Evolutionary conservation across 495 filamentous ascomycete species (phyloP).

Genomic region (Talaromyces thailandensis): DNA sequence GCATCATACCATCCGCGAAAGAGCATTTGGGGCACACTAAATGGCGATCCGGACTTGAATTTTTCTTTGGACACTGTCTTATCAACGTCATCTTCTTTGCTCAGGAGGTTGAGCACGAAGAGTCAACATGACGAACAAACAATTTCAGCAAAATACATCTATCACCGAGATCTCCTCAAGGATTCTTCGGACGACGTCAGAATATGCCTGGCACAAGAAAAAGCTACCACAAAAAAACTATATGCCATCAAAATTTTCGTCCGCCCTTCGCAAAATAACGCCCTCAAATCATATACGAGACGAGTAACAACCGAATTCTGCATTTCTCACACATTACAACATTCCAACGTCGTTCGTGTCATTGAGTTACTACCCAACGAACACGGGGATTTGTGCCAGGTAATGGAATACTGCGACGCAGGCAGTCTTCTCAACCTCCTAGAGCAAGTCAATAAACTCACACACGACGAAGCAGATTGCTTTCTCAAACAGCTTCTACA

Average conservation of each 20-base stretch:
- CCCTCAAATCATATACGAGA: background rate
- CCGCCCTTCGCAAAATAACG: background rate
- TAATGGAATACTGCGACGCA: slow-evolving; percentile 12
- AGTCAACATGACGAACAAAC: background rate
- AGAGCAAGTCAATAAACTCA: background rate
- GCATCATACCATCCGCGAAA: background rate
- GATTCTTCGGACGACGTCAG: background rate
- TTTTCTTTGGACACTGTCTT: background rate
- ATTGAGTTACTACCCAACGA: slow-evolving; percentile 13
- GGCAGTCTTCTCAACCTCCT: slow-evolving; percentile 12
- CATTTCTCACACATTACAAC: background rate
- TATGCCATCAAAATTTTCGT: background rate
- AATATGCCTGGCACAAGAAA: background rate
- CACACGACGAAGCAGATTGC: slow-evolving; percentile 9
- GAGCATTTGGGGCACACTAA: background rate
- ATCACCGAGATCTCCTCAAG: background rate
- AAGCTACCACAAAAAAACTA: background rate
- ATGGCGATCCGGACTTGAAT: background rate
- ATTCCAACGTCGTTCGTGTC: slow-evolving; percentile 14
- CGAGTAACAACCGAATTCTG: background rate
- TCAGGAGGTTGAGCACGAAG: background rate
- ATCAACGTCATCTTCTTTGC: background rate
- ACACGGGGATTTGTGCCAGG: slow-evolving; percentile 11
- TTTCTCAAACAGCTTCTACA: slow-evolving; percentile 44
- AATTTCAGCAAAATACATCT: background rate